These are phyloP conservation scores for Teratosphaeria gauchensis DNA, from an alignment of 2,329 filamentous ascomycete species.

Conservation along the genomic window DNA sequence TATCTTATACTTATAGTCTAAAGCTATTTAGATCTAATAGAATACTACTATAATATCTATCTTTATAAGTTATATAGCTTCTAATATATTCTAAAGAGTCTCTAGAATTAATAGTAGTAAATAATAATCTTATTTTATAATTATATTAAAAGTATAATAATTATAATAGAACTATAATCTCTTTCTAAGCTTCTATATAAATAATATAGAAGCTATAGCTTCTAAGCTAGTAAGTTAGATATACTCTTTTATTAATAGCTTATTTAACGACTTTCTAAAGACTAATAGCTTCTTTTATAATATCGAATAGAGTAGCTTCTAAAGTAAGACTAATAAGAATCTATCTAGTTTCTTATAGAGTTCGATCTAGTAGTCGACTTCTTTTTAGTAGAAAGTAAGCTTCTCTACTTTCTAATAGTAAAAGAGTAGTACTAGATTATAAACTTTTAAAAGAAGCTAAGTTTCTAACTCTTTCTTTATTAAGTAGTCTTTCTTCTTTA, in stretches of 20 bases:
- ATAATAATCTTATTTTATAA: not conserved
- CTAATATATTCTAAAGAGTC: too few species aligned
- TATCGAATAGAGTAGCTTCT: constrained; percentile 2
- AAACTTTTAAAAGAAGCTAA: not conserved
- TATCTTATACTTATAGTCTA: not conserved
- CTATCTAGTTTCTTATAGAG: not conserved
- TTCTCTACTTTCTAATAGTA: not conserved
- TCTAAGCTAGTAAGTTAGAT: not conserved
- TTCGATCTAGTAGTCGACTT: not conserved
- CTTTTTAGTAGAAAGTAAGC: not conserved
- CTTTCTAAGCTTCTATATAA: not conserved
- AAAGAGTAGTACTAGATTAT: not conserved
- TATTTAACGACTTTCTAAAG: not conserved
- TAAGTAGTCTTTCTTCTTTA: constrained; percentile 1
- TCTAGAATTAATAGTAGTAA: constrained; percentile 1
- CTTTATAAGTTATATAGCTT: constrained; percentile 2
- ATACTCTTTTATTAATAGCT: not conserved
- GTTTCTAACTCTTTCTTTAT: not conserved
- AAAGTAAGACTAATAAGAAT: not conserved
- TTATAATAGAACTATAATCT: constrained; percentile 1
- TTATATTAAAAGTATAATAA: not conserved
- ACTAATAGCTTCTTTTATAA: not conserved
- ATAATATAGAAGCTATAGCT: not conserved
- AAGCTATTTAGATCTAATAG: constrained; percentile 1
- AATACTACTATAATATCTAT: constrained; percentile 1